These are phyloP conservation scores for Glycyrrhiza uralensis DNA, from an alignment of 306 rosid genomes.

Conservation along the genomic window DNA sequence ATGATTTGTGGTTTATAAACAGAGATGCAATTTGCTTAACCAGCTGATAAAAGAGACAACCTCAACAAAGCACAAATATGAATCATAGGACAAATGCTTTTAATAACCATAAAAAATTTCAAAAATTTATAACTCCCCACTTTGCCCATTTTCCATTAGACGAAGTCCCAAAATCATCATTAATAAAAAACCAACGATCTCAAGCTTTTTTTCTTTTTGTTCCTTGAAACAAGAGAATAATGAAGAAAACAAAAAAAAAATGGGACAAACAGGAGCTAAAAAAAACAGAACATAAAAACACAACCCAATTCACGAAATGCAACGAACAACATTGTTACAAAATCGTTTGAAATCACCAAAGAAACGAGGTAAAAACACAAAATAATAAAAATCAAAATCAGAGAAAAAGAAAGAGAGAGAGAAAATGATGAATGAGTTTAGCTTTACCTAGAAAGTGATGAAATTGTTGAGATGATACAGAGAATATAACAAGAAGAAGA, in stretches of 20 bases:
- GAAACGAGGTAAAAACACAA: neutral
- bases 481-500: slow-evolving; percentile 6
- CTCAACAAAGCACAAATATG: slow-evolving; percentile 11
- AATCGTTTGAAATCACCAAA: slow-evolving; percentile 5
- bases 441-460: slow-evolving; percentile 48
- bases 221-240: neutral
- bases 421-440: slow-evolving; percentile 35
- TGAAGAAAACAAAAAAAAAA: neutral
- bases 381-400: neutral
- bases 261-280: neutral
- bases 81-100: slow-evolving; percentile 9
- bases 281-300: neutral
- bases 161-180: neutral
- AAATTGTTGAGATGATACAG: slow-evolving; percentile 31
- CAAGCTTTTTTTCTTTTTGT: neutral
- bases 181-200: neutral
- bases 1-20: neutral
- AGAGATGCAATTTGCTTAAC: slow-evolving; percentile 1
- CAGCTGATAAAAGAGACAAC: neutral
- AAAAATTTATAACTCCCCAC: neutral
- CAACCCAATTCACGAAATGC: slow-evolving; percentile 12
- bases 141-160: neutral
- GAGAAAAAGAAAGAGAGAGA: neutral
- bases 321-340: slow-evolving; percentile 34
- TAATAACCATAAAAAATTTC: neutral